Evolutionary conservation across 371 early-diverging fungal genomes (phyloP).

Genomic region (Rhizopus delemar): DNA sequence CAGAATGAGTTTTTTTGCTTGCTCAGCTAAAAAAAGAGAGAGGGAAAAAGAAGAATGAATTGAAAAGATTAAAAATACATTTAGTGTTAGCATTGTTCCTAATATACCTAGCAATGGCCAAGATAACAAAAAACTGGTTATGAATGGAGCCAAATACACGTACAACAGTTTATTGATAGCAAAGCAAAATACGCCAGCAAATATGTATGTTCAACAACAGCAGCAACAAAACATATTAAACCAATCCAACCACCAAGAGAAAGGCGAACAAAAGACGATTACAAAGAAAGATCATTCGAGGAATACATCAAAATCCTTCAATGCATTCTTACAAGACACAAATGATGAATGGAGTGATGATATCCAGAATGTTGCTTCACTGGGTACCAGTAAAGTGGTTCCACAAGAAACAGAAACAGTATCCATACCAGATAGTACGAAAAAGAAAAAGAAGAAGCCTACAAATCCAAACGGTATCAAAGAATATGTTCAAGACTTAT

Average conservation of each 20-base stretch:
- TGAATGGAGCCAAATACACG: constrained; percentile 48
- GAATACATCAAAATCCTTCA: constrained; percentile 47
- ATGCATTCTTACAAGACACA: constrained; percentile 52
- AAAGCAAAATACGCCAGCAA: neutral
- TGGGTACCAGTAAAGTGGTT: neutral
- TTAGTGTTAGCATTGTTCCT: constrained; percentile 41
- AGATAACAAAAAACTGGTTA: constrained; percentile 14
- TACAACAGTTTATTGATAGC: constrained; percentile 42
- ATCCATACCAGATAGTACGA: neutral
- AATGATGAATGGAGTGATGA: constrained; percentile 59
- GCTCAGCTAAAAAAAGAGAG: too few relatives aligned
- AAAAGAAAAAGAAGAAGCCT: constrained; percentile 13
- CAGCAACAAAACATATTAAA: constrained; percentile 9
- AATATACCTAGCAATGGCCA: constrained; percentile 8
- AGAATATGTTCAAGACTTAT: constrained; percentile 22
- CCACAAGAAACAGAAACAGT: constrained; percentile 4
- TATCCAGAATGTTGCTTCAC: constrained; percentile 22
- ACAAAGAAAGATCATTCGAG: constrained; percentile 26
- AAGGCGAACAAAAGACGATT: constrained; percentile 9
- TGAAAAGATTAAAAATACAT: constrained; percentile 1
- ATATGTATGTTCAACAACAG: constrained; percentile 20
- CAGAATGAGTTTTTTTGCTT: neutral
- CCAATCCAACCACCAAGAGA: constrained; percentile 2
- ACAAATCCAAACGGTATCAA: constrained; percentile 21
- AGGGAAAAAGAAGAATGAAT: constrained; percentile 8